phyloP scores from a whole-genome alignment of 495 filamentous ascomycete genomes.

The Friedmanniomyces endolithicus region DNA sequence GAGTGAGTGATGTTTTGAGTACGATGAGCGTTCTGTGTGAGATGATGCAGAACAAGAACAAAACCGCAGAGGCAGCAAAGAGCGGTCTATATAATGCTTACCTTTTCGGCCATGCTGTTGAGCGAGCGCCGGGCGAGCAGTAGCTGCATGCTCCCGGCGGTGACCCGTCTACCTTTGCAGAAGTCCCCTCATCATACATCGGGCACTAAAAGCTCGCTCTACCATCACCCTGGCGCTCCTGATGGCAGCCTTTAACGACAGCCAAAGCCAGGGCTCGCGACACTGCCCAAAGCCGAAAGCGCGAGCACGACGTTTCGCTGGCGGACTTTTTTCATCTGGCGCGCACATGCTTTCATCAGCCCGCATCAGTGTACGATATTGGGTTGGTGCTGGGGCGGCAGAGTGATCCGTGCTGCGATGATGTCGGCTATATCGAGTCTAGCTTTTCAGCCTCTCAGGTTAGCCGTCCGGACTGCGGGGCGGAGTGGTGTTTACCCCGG shows the following conservation, averaged over 20 bases:
- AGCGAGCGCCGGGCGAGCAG: neutral
- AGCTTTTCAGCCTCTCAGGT: neutral
- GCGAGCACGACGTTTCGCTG: neutral
- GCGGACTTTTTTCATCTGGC: neutral
- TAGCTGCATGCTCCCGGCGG: neutral
- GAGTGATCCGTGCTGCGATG: neutral
- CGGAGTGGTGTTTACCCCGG: neutral
- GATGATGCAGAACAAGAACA: neutral
- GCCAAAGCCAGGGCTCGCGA: neutral
- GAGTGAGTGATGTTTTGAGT: neutral
- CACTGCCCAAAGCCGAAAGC: neutral
- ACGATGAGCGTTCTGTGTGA: neutral
- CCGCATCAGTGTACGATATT: neutral
- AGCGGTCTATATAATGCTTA: conserved; percentile 12
- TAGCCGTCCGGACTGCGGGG: neutral
- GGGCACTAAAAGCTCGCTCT: neutral
- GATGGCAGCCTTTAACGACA: neutral
- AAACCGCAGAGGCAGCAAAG: neutral
- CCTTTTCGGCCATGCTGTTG: conserved; percentile 1
- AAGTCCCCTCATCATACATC: neutral
- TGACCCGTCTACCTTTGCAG: neutral
- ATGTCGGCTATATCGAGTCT: neutral
- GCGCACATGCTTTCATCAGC: neutral
- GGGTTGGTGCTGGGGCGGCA: neutral
- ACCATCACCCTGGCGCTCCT: neutral